Evolutionary conservation across 352 stramenopile species (phyloP).

Genomic region (Phytopythium kandeliae): DNA sequence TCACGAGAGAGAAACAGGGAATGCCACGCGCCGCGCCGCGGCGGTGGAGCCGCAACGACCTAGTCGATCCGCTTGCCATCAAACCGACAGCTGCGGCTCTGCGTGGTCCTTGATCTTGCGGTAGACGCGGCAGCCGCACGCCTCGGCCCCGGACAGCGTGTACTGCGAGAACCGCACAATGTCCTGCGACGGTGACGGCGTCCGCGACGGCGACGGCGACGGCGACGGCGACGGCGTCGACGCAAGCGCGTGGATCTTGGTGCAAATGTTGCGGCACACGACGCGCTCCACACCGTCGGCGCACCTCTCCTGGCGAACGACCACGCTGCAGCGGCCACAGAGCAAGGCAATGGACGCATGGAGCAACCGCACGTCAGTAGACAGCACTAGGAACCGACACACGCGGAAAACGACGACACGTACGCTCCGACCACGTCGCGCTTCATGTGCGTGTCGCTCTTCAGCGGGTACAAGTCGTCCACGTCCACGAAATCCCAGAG

Average conservation of each 20-base stretch:
- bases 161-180: slow-evolving; percentile 5
- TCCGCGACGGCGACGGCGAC: background rate
- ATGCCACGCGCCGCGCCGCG: no score
- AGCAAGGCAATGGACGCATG: background rate
- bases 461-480: slow-evolving; percentile 14
- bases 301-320: slow-evolving; percentile 2
- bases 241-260: slow-evolving; percentile 24
- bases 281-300: slow-evolving; percentile 25
- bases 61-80: no score
- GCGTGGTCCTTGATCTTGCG: slow-evolving; percentile 2
- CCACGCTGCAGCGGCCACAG: background rate
- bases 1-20: no score
- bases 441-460: slow-evolving; percentile 5
- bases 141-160: background rate
- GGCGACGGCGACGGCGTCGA: slow-evolving; percentile 1
- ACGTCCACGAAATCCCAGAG: slow-evolving; percentile 18
- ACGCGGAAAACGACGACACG: background rate
- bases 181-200: background rate
- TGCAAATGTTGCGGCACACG: slow-evolving; percentile 25
- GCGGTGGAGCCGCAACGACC: no score
- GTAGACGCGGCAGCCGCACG: slow-evolving; percentile 3
- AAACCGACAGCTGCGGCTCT: background rate
- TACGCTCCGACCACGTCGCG: slow-evolving; percentile 14
- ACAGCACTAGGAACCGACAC: no score
- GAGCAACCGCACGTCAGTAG: no score